Evolutionary conservation across 495 filamentous ascomycete species (phyloP), one percentile per base, ranked within the genome.

Genomic region (Tuber microsphaerosporum): DNA sequence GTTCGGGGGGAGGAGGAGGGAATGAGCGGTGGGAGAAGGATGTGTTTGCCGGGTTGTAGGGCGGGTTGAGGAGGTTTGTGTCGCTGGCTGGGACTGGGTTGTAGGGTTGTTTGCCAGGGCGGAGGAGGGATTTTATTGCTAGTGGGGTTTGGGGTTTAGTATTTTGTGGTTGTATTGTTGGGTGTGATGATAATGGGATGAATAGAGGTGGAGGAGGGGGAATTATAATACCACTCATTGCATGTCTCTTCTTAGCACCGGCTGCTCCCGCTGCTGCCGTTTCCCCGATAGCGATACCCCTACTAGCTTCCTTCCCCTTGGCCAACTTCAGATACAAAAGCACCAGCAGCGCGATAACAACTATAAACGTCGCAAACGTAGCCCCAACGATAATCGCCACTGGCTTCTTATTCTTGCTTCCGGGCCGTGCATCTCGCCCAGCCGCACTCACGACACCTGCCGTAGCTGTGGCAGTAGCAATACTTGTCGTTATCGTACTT

Each of bases 61-160:
- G 39, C 5, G 39, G 39, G 39, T 41, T 41, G 39, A 56, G 22
- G 0, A 56, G 22, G 22, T 2, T 56, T 56, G 48, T n/a, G 20
- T 56, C 48, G 20, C 22, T n/a, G 20, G 48, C 48, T 56, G 48
- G 48, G 48, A 56, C 48, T 5, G 22, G 20, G 48, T 56, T 56
- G 48, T 56, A 56, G 48, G 48, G 22, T n/a, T 9, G 48, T n/a
- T n/a, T 56, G 20, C 20, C 12, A 1, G 48, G 22, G 22, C n/a
- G 20, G 48, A 56, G 48, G 48, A 56, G 48, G 48, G 48, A 56
- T 56, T 56, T 56, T n/a, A 56, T 56, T 56, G 48, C 48, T 56
- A 0, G 22, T 56, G 48, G 22, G 5, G 48, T 46, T 46, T 46
- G 48, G 9, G n/a, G n/a, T 22, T 56, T 56, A 56, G 22, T n/a